These are phyloP conservation scores for Limtongia smithiae DNA, from an alignment of 805 yeast genomes.

Conservation along the genomic window DNA sequence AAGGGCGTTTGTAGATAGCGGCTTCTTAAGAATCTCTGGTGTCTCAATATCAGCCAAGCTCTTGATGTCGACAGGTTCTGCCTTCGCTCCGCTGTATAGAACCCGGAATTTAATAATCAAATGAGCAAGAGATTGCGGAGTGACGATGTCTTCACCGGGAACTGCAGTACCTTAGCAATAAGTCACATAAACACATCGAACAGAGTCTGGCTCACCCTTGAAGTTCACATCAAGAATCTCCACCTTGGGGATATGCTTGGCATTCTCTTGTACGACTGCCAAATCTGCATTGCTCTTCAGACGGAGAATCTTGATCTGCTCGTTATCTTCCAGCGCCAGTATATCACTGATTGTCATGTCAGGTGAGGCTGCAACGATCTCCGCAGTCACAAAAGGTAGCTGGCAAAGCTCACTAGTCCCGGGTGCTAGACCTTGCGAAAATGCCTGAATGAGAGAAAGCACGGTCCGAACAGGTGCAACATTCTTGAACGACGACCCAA, in stretches of 20 bases:
- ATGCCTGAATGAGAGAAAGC: slow-evolving; percentile 17
- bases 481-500: slow-evolving; percentile 75
- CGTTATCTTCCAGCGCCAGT: slow-evolving; percentile 4
- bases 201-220: slow-evolving; percentile 14
- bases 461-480: slow-evolving; percentile 43
- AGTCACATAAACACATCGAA: neutral
- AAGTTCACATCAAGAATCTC: slow-evolving; percentile 24
- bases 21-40: slow-evolving; percentile 66
- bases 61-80: slow-evolving; percentile 31
- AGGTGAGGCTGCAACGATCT: slow-evolving; percentile 18
- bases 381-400: slow-evolving; percentile 65
- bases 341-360: slow-evolving; percentile 7
- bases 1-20: slow-evolving; percentile 58
- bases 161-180: slow-evolving; percentile 52
- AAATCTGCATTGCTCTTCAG: slow-evolving; percentile 17
- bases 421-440: slow-evolving; percentile 27
- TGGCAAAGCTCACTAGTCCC: slow-evolving; percentile 51
- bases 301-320: slow-evolving; percentile 36
- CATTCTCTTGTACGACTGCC: slow-evolving; percentile 19
- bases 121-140: slow-evolving; percentile 72
- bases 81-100: slow-evolving; percentile 55
- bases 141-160: slow-evolving; percentile 73
- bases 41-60: slow-evolving; percentile 53
- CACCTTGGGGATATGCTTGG: slow-evolving; percentile 23
- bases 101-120: slow-evolving; percentile 71